phyloP scores from a whole-genome alignment of 352 stramenopile genomes.

The Phytophthora melonis region DNA sequence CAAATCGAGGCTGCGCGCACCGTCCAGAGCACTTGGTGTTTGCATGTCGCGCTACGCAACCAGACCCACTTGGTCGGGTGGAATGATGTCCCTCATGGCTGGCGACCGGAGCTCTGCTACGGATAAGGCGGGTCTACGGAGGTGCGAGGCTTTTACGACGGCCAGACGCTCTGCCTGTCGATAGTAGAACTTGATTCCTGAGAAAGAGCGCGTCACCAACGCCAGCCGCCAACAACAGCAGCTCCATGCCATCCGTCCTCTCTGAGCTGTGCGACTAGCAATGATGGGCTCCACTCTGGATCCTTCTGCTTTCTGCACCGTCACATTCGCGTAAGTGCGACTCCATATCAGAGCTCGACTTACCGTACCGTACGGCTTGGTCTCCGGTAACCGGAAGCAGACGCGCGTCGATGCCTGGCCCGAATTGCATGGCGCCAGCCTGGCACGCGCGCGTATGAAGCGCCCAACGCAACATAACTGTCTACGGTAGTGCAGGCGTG shows the following conservation, averaged over 20 bases:
- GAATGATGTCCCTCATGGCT: neutral
- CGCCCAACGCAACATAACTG: neutral
- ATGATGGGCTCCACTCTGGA: neutral
- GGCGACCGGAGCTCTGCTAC: neutral
- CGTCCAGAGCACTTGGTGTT: neutral
- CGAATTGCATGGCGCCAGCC: constrained; percentile 10
- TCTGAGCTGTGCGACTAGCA: constrained; percentile 10
- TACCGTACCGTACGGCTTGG: neutral
- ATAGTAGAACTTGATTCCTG: neutral
- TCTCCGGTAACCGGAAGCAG: neutral
- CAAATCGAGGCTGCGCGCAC: constrained; percentile 16
- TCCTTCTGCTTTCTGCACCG: constrained; percentile 15
- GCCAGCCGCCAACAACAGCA: neutral
- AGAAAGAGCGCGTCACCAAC: neutral
- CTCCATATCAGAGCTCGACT: constrained; percentile 20
- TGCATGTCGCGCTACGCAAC: neutral
- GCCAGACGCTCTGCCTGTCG: neutral
- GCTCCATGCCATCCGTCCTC: constrained; percentile 8
- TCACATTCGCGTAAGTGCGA: constrained; percentile 37
- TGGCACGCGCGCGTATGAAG: neutral
- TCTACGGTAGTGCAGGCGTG: neutral
- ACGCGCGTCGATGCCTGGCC: neutral
- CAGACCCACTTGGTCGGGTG: neutral
- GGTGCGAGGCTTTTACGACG: neutral
- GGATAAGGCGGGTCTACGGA: neutral